Evolutionary conservation across 495 filamentous ascomycete genomes (phyloP).

Genomic region (Podospora anserina): DNA sequence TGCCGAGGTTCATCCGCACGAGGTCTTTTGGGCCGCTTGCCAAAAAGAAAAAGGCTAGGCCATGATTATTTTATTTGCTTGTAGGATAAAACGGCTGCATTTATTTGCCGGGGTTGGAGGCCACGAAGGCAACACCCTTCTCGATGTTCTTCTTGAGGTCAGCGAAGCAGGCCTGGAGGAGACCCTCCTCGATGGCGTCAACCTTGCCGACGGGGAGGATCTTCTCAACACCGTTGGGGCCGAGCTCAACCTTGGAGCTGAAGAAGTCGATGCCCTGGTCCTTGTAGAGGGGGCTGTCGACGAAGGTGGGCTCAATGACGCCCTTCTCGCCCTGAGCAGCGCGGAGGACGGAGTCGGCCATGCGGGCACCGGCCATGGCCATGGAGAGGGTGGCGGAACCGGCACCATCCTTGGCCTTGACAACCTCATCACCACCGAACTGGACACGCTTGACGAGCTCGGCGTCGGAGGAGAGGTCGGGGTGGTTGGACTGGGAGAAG

Average conservation of each 20-base stretch:
- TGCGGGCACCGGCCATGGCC: constrained; percentile 95
- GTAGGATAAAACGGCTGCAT: neutral
- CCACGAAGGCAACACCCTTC: constrained; percentile 54
- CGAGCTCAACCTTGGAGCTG: constrained; percentile 87
- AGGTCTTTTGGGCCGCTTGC: neutral
- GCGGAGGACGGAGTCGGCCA: constrained; percentile 91
- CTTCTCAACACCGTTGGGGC: constrained; percentile 93
- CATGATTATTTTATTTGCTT: neutral
- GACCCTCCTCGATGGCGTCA: constrained; percentile 79
- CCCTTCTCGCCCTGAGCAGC: constrained; percentile 92
- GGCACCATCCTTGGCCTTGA: constrained; percentile 93
- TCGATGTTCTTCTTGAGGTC: constrained; percentile 83
- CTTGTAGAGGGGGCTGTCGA: constrained; percentile 96
- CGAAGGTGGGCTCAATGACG: constrained; percentile 92
- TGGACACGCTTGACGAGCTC: constrained; percentile 93
- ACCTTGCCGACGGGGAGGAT: constrained; percentile 80
- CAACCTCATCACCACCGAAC: constrained; percentile 98
- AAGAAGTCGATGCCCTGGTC: constrained; percentile 96
- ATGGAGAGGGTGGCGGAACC: constrained; percentile 96
- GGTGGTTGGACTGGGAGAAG: constrained; percentile 82
- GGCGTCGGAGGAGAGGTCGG: constrained; percentile 75
- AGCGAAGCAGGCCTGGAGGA: constrained; percentile 74
- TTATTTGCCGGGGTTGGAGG: constrained; percentile 55
- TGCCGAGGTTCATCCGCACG: neutral
- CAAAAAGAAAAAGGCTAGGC: neutral